Base-by-base conservation (phyloP, 176 grass and related monocot genomes). In the Oryza punctata region DNA sequence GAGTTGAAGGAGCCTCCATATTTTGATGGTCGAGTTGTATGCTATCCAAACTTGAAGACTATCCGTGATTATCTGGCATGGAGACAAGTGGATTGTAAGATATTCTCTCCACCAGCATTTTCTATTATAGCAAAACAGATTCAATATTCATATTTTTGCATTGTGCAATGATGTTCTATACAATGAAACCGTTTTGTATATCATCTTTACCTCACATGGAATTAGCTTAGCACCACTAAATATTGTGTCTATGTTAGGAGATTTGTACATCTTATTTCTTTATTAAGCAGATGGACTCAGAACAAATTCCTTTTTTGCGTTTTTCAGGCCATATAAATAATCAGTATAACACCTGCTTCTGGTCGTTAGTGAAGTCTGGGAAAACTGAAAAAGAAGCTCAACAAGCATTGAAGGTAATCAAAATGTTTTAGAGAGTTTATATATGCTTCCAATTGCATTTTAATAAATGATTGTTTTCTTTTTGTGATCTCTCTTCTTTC, bases 71-170 rank as follows among this genome's bases (percentile, higher is more conserved):
- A 96, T 89, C 85, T 96, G 69, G 75, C 91, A 84, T 93, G 91
- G 91, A 97, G 91, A 60, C 94, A 97, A 87, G 91, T 93, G 61
- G 94, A 97, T 54, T 97, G 94, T 97, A 91, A 84, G 94, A 74
- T 89, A 65, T 73, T 73, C 25, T 9, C 72, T 78, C 5, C 70
- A 40, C 54, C 2, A 10, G 13, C 25, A 15, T 65, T 6, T 85
- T 73, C 29, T 72, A 47, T 18, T 70, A 78, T 66, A 74, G 33
- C 32, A 33, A 69, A 52, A 63, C 68, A 67, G 3, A 32, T 45
- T 50, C 65, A 29, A 67, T 32, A 77, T 52, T 25, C 21, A 49
- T 85, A 49, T 72, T 76, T 49, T 14, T 74, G 37, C 29, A 66
- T 29, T 82, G 12, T 64, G 65, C 7, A 7, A 46, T 69, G 60